A percentile compares a stretch with the other conserved stretches of the same genome.
Evolutionary conservation across 2,329 filamentous ascomycete species (phyloP).

Genomic region (Sporothrix mexicana): DNA sequence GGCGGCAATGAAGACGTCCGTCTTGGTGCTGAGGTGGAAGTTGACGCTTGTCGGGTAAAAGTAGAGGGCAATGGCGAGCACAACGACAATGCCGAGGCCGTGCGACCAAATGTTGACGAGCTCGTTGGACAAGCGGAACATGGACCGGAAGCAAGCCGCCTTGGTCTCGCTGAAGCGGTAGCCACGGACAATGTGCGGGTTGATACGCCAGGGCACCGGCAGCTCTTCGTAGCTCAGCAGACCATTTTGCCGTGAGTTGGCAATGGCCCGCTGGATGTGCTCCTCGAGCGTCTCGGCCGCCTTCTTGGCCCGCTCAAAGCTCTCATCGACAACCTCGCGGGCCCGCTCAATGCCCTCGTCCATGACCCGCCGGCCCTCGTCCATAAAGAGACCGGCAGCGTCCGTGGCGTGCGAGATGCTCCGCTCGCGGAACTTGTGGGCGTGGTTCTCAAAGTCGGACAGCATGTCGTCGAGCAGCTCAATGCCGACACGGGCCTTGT

Average conservation of each 20-base stretch:
- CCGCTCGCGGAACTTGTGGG: constrained; percentile 78
- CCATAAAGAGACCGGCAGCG: constrained; percentile 74
- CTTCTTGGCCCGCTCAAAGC: constrained; percentile 79
- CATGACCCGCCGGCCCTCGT: constrained; percentile 77
- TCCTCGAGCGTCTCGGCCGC: constrained; percentile 84
- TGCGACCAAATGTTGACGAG: constrained; percentile 98
- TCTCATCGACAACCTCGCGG: constrained; percentile 77
- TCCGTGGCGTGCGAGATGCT: constrained; percentile 71
- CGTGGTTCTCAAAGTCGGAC: constrained; percentile 81
- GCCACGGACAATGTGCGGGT: constrained; percentile 87
- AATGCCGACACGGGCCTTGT: constrained; percentile 88
- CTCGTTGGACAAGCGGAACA: constrained; percentile 88
- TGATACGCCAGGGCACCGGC: constrained; percentile 89
- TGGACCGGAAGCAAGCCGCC: constrained; percentile 82
- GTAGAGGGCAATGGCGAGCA: constrained; percentile 89
- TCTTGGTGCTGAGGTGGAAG: constrained; percentile 83
- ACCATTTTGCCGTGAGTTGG: constrained; percentile 76
- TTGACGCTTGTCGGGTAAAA: constrained; percentile 90
- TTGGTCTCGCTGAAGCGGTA: constrained; percentile 96
- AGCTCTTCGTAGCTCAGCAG: constrained; percentile 89
- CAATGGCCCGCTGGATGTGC: constrained; percentile 79
- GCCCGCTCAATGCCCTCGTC: constrained; percentile 79
- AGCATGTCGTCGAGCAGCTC: constrained; percentile 85
- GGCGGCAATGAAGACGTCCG: constrained; percentile 87
- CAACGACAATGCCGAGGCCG: constrained; percentile 82